Evolutionary conservation across 305 asterid species (phyloP), one percentile per base, ranked within the genome.

Genomic region (Rubia tinctorum): DNA sequence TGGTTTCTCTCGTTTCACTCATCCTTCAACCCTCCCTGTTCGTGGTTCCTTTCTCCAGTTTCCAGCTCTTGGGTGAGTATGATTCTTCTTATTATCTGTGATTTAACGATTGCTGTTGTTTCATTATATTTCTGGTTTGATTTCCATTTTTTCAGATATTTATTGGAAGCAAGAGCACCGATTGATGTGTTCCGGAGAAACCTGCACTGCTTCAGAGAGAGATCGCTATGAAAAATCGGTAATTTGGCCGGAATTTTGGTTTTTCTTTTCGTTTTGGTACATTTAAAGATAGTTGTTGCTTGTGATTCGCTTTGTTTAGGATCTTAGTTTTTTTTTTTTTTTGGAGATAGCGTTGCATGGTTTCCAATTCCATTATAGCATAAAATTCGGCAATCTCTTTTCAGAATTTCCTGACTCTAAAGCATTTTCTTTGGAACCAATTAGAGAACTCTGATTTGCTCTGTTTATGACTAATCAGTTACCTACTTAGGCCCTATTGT

Each of bases 91-190:
- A 7, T 10, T 37, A 25, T 11, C 13, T 43, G 22, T 76, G 69
- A 39, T 64, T 40, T 72, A 6, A 14, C 59, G 1, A 1, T 39
- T 70, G 8, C 4, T 30, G 2, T 22, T n/a, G 22, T 72, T 71
- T 66, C 25, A 39, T 17, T 17, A n/a, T 8, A 45, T 2, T 66
- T 42, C 44, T 66, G 70, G 9, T 30, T 37, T 22, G 62, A 58
- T 51, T 63, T 79, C 51, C 39, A 51, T 18, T 68, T 73, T 64
- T 81, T 34, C 39, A 91, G 98, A 93, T 85, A 90, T 90, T 69
- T 93, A 93, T 62, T 90, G 98, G 98, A 93, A 93, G 85, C 88
- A 83, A 61, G 98, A 93, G 87, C 98, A 93, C 71, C 89, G 98
- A 5, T 82, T 91, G 87, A 88, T 80, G 91, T 93, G 98, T 75